Base-by-base conservation (phyloP, 75 land plant species). In the Pseudotsuga menziesii region DNA sequence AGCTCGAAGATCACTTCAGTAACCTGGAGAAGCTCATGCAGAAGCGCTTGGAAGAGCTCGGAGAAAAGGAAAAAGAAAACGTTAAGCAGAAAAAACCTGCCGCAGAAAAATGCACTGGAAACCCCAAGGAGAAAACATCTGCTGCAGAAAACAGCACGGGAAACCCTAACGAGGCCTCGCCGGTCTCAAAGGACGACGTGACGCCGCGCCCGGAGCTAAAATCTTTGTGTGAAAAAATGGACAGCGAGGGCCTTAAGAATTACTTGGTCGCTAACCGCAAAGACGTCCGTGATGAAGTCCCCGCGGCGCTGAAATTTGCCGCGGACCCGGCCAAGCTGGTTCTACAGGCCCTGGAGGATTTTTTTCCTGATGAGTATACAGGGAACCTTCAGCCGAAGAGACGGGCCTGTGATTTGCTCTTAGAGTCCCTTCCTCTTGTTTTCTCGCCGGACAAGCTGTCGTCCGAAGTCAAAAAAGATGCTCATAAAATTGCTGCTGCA, bases 321-420 rank as follows among this genome's bases (percentile, higher is more conserved):
- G 70, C 84, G 4, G 88, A 90, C 85, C 87, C 91, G 27, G 76
- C 90, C 13, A 76, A 36, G 62, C 79, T 94, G 26, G 91, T 88
- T 56, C 56, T 94, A 71, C 81, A 88, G 60, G 86, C 91, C 32
- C 82, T 94, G 13, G 87, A 93, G 69, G 87, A 82, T 78, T 89
- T 85, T 56, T 84, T 86, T 72, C 81, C 78, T 29, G 77, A 3
- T 0, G 64, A 54, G 32, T 29, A 0, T 29, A 29, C 1, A 0
- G 32, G 32, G 32, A 29, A 29, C 32, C 32, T 29, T 29, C 32
- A 29, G 32, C 32, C 32, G 32, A 29, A 29, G 32, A 29, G 32
- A 29, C 32, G 32, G 32, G 32, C 32, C 54, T 48, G 54, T 48
- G 32, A 39, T n/a, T 32, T 93, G 78, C 35, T 93, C 3, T 60